phyloP scores from a whole-genome alignment of 2,329 filamentous ascomycete species.

The Pseudogymnoascus sp. region DNA sequence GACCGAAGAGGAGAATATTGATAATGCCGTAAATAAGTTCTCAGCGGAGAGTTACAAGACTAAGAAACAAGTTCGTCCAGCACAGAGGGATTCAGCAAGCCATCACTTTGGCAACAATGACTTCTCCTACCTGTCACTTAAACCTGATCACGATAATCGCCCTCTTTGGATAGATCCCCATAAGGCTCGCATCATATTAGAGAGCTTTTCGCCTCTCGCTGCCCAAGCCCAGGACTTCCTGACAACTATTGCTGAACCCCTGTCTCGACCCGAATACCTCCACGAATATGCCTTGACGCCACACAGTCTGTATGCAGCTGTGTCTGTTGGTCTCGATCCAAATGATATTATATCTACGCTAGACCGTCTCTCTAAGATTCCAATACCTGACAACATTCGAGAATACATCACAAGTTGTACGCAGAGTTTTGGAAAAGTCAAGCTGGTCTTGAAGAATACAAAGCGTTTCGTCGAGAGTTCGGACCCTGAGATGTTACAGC shows the following conservation, averaged over 20 bases:
- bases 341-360: slow-evolving; percentile 85
- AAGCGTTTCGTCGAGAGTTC: slow-evolving; percentile 91
- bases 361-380: slow-evolving; percentile 82
- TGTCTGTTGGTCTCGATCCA: slow-evolving; percentile 86
- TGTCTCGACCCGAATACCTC: slow-evolving; percentile 81
- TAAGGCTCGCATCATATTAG: slow-evolving; percentile 80
- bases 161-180: slow-evolving; percentile 91
- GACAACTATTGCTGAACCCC: slow-evolving; percentile 89
- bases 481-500: slow-evolving; percentile 79
- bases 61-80: slow-evolving; percentile 15
- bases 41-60: slow-evolving; percentile 33
- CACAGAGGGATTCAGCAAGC: slow-evolving; percentile 29
- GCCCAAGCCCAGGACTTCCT: slow-evolving; percentile 87
- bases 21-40: slow-evolving; percentile 56
- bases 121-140: slow-evolving; percentile 75
- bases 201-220: slow-evolving; percentile 87
- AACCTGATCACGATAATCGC: slow-evolving; percentile 81
- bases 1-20: slow-evolving; percentile 46
- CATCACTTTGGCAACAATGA: slow-evolving; percentile 40
- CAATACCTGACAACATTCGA: slow-evolving; percentile 72
- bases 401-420: slow-evolving; percentile 72
- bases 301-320: slow-evolving; percentile 90
- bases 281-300: slow-evolving; percentile 91
- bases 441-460: slow-evolving; percentile 89
- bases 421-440: slow-evolving; percentile 89